Base-by-base conservation (phyloP, 768 basidiomycete genomes). In the Dentipellis fragilis region DNA sequence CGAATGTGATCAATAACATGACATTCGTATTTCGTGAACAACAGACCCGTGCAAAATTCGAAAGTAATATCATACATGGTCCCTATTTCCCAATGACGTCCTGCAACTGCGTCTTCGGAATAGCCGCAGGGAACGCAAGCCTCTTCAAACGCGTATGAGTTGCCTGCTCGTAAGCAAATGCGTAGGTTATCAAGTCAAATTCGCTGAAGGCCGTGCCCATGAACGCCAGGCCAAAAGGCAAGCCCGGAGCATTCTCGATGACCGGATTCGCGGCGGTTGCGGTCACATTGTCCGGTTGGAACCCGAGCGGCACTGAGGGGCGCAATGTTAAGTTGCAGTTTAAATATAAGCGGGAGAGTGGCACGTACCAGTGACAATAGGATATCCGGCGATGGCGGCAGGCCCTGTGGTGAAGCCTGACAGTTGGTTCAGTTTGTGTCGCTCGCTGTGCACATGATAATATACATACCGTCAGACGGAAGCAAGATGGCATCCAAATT, bases 201-300 rank as follows among this genome's bases (percentile, higher is more conserved):
- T 84, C 84, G 45, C 78, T 78, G 64, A 79, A 85, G 12, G 78
- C 79, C 0, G 81, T 80, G 0, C 81, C 81, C 10, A 83, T 61
- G 68, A 85, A 85, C 3, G 80, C 76, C 6, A 48, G 3, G 63
- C n/a, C n/a, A n/a, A n/a, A n/a, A n/a, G n/a, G n/a, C n/a, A n/a
- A n/a, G n/a, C n/a, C n/a, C n/a, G n/a, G 63, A 10, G 58, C 59
- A 11, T 53, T 49, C 35, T 54, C 58, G 37, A 60, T 57, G 35
- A 38, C 19, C 14, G 58, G 57, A 14, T 56, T 56, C 4, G 57
- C 59, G 14, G 38, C 46, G 7, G 37, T 48, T 19, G 60, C 58
- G 6, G 54, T 56, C 19, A 59, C 52, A 50, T 57, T 42, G 37
- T 57, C 54, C 9, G 63, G 63, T 23, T 62, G 55, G 46, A 64